These are phyloP conservation scores for Durotheca rogersii DNA, from an alignment of 495 filamentous ascomycete species.

Conservation along the genomic window DNA sequence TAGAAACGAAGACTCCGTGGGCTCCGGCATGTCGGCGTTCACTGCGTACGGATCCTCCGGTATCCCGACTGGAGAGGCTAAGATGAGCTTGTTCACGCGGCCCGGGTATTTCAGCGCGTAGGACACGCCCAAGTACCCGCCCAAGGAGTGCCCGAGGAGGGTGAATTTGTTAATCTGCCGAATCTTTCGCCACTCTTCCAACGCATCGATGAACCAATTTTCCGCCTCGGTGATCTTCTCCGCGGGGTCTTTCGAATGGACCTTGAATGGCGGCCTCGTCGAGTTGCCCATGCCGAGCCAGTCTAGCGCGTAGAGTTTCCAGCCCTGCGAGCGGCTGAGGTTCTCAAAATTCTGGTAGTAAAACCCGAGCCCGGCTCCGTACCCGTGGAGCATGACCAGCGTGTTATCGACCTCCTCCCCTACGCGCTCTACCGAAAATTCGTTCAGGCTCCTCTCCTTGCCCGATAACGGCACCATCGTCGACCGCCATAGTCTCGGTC, in stretches of 20 bases:
- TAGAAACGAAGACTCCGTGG: conserved; percentile 63
- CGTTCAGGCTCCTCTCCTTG: conserved; percentile 84
- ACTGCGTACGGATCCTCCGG: conserved; percentile 94
- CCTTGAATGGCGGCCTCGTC: conserved; percentile 75
- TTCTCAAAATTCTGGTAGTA: conserved; percentile 98
- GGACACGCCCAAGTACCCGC: conserved; percentile 90
- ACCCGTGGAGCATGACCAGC: conserved; percentile 96
- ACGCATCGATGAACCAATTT: conserved; percentile 91
- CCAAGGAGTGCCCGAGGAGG: conserved; percentile 86
- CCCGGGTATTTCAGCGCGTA: conserved; percentile 97
- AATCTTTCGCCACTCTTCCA: conserved; percentile 92
- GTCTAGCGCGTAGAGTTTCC: conserved; percentile 90
- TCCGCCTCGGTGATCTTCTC: conserved; percentile 88
- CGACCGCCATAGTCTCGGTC: conserved; percentile 81
- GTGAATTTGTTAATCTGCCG: conserved; percentile 91
- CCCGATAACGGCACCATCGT: conserved; percentile 81
- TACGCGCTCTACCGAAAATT: conserved; percentile 84
- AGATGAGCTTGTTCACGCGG: conserved; percentile 88
- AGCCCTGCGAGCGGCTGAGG: conserved; percentile 71
- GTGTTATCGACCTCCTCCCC: conserved; percentile 76
- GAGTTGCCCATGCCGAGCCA: conserved; percentile 94
- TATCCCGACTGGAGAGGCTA: conserved; percentile 90
- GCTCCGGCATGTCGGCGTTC: conserved; percentile 75
- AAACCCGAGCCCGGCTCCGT: conserved; percentile 92
- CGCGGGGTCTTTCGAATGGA: conserved; percentile 77